Percentiles rank a stretch among this genome's conserved stretches.
Evolutionary conservation across 2,329 filamentous ascomycete genomes (phyloP).

Genomic region (Botrytis deweyae): DNA sequence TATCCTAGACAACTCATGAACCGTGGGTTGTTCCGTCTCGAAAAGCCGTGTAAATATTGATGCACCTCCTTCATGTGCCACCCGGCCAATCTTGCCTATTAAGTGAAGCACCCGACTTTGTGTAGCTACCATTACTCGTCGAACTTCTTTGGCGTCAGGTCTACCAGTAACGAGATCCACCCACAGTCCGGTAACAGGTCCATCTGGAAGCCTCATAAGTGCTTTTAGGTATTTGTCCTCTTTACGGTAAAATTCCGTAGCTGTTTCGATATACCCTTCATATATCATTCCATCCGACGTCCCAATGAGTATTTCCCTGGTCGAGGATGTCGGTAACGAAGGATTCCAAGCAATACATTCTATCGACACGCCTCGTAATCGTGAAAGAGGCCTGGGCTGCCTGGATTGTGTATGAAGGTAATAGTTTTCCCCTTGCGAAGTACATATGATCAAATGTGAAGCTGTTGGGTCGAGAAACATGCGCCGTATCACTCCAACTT

Average conservation of each 20-base stretch:
- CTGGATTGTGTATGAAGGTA: conserved; percentile 96
- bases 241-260: conserved; percentile 90
- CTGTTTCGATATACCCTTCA: conserved; percentile 91
- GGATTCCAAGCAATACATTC: conserved; percentile 95
- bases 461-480: conserved; percentile 98
- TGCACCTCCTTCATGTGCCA: conserved; percentile 73
- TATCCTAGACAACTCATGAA: conserved; percentile 68
- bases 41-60: conserved; percentile 88
- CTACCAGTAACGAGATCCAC: conserved; percentile 66
- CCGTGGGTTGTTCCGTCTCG: conserved; percentile 76
- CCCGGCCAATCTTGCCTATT: conserved; percentile 70
- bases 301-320: conserved; percentile 88
- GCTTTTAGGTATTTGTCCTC: conserved; percentile 90
- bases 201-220: conserved; percentile 79
- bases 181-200: conserved; percentile 82
- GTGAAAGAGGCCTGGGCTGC: conserved; percentile 76
- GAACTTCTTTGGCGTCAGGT: conserved; percentile 59
- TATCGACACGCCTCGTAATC: conserved; percentile 81
- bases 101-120: conserved; percentile 78
- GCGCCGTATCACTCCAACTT: conserved; percentile 87
- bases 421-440: conserved; percentile 90
- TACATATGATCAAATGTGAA: conserved; percentile 89
- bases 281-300: conserved; percentile 93
- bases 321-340: conserved; percentile 86
- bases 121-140: conserved; percentile 78